Evolutionary conservation across 106 monocot genomes (phyloP).

Genomic region (Apostasia ramifera): DNA sequence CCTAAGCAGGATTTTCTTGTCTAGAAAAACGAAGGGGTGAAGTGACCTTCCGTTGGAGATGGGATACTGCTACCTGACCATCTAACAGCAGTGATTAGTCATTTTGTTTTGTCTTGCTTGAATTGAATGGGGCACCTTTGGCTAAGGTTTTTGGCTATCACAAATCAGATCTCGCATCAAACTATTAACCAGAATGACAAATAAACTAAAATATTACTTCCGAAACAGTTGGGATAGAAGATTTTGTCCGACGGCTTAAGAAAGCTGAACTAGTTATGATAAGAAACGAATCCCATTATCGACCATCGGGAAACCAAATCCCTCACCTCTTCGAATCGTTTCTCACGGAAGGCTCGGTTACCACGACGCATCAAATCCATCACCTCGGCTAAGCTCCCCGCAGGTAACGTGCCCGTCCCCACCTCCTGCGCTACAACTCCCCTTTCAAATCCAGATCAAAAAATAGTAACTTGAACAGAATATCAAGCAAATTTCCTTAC

Average conservation of each 20-base stretch:
- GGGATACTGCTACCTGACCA: too few relatives aligned
- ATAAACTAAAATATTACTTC: neutral
- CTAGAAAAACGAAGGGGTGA: too few relatives aligned
- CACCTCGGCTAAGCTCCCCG: conserved; percentile 38
- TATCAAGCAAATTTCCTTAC: conserved; percentile 8
- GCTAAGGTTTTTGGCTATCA: too few relatives aligned
- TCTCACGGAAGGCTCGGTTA: conserved; percentile 46
- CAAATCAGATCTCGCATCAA: too few relatives aligned
- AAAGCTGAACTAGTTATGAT: neutral
- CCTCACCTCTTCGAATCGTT: conserved; percentile 60
- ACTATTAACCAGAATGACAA: too few relatives aligned
- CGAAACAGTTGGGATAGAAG: neutral
- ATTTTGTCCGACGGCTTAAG: neutral
- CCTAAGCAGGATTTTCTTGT: too few relatives aligned
- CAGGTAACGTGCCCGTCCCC: conserved; percentile 14
- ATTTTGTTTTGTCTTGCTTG: too few relatives aligned
- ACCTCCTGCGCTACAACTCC: conserved; percentile 22
- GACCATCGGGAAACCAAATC: neutral
- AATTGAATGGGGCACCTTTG: too few relatives aligned
- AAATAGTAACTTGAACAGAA: neutral
- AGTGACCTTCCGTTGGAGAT: too few relatives aligned
- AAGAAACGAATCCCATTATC: neutral
- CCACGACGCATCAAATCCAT: conserved; percentile 52
- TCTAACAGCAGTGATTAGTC: too few relatives aligned
- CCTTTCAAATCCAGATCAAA: neutral